Evolutionary conservation across 2,329 filamentous ascomycete species (phyloP).

Genomic region (Bipolaris bicolor): DNA sequence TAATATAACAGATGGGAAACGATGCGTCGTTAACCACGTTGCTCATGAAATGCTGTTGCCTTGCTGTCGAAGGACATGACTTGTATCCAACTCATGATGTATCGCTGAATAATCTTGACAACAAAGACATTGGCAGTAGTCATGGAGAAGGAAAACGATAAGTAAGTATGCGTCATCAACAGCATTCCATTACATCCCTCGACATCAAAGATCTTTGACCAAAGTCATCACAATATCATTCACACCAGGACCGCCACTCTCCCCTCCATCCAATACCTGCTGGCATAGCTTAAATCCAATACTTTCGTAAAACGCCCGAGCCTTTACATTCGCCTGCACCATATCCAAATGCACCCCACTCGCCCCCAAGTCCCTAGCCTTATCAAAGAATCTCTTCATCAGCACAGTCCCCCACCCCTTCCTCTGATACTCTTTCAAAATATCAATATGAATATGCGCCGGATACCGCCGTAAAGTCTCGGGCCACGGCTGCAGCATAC

Average conservation of each 20-base stretch:
- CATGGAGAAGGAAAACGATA: background rate
- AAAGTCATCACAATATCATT: constrained; percentile 33
- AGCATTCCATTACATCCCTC: background rate
- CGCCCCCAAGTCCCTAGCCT: constrained; percentile 30
- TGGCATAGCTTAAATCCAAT: constrained; percentile 33
- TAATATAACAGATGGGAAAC: background rate
- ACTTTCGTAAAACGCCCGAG: constrained; percentile 37
- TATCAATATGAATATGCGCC: constrained; percentile 49
- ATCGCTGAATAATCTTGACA: background rate
- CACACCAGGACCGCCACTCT: constrained; percentile 33
- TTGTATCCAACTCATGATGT: background rate
- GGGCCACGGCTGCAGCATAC: constrained; percentile 26
- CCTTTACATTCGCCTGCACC: constrained; percentile 39
- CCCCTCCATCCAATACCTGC: constrained; percentile 35
- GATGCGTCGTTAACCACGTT: background rate
- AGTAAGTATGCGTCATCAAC: background rate
- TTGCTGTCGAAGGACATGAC: background rate
- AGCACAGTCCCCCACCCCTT: constrained; percentile 41
- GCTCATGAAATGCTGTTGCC: background rate
- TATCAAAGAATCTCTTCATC: constrained; percentile 34
- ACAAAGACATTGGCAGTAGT: background rate
- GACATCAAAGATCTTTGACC: constrained; percentile 29
- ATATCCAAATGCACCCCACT: constrained; percentile 47
- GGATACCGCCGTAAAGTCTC: constrained; percentile 36
- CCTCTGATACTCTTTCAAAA: constrained; percentile 43